Percentiles rank a stretch among this genome's conserved stretches.
Conservation (phyloP, 768 basidiomycete genomes). For the Crepidotus variabilis region DNA sequence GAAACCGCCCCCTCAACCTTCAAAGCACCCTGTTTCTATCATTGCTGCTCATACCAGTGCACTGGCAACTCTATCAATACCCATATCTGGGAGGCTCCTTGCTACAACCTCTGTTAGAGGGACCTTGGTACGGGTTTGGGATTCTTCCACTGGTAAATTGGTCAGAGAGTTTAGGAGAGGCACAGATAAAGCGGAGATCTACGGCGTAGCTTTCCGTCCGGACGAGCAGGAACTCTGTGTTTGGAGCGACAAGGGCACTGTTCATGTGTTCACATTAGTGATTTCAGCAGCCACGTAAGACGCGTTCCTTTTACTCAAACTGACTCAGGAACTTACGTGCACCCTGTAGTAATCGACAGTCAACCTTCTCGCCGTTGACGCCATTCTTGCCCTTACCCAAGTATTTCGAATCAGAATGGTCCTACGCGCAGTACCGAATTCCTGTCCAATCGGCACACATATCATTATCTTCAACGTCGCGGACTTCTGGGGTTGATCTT, state of each 20-base stretch:
- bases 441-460: conserved; percentile 83
- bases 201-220: conserved; percentile 82
- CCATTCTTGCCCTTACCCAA: conserved; percentile 82
- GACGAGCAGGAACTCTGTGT: conserved; percentile 87
- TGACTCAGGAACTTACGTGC: conserved; percentile 1
- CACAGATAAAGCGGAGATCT: conserved; percentile 87
- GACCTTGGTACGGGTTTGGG: conserved; percentile 87
- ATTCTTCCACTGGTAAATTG: conserved; percentile 66
- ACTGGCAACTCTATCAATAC: conserved; percentile 73
- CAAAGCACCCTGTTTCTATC: conserved; percentile 71
- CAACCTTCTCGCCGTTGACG: conserved; percentile 73
- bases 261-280: conserved; percentile 81
- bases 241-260: conserved; percentile 94
- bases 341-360: conserved; percentile 70
- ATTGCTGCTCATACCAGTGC: conserved; percentile 82
- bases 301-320: conserved; percentile 23
- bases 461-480: conserved; percentile 66
- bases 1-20: conserved; percentile 52
- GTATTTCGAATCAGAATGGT: conserved; percentile 96
- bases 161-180: conserved; percentile 81
- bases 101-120: conserved; percentile 84
- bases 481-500: conserved; percentile 54
- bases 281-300: conserved; percentile 59
- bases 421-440: conserved; percentile 89
- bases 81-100: conserved; percentile 73